Percentiles rank a stretch among this genome's conserved stretches.
Evolutionary conservation across 2,329 filamentous ascomycete genomes (phyloP).

Genomic region (Paraconiothyrium sp.): DNA sequence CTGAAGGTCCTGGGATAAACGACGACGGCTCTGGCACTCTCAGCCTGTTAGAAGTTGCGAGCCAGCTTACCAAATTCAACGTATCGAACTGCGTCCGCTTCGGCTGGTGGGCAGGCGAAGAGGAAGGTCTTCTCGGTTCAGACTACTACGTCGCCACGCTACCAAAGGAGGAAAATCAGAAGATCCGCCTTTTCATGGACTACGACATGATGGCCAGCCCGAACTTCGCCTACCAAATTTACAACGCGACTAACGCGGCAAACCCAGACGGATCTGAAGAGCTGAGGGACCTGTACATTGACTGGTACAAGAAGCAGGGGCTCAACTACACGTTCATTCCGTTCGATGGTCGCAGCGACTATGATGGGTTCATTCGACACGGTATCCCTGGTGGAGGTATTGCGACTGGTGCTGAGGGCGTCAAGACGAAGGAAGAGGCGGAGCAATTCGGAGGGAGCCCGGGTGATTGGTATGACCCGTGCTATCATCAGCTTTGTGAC

Average conservation of each 20-base stretch:
- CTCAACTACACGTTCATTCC: conserved; percentile 51
- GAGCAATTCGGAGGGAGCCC: conserved; percentile 51
- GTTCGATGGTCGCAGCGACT: conserved; percentile 54
- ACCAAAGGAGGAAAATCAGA: conserved; percentile 47
- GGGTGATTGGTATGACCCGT: conserved; percentile 51
- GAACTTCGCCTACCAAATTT: conserved; percentile 53
- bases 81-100: conserved; percentile 53
- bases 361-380: conserved; percentile 53
- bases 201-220: conserved; percentile 56
- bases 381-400: conserved; percentile 54
- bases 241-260: conserved; percentile 50
- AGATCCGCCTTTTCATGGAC: conserved; percentile 55
- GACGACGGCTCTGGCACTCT: conserved; percentile 53
- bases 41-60: conserved; percentile 52
- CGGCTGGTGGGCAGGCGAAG: conserved; percentile 52
- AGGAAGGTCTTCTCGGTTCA: conserved; percentile 52
- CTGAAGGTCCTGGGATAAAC: conserved; percentile 54
- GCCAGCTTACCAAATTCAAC: conserved; percentile 51
- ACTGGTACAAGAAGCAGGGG: conserved; percentile 49
- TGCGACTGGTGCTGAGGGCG: conserved; percentile 53
- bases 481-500: conserved; percentile 54
- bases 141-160: conserved; percentile 51
- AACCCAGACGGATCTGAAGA: conserved; percentile 51
- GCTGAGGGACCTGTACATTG: conserved; percentile 49
- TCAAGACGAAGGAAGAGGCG: conserved; percentile 52